These are phyloP conservation scores for Metarhizium anisopliae DNA, from an alignment of 2,329 filamentous ascomycete genomes.

Conservation along the genomic window DNA sequence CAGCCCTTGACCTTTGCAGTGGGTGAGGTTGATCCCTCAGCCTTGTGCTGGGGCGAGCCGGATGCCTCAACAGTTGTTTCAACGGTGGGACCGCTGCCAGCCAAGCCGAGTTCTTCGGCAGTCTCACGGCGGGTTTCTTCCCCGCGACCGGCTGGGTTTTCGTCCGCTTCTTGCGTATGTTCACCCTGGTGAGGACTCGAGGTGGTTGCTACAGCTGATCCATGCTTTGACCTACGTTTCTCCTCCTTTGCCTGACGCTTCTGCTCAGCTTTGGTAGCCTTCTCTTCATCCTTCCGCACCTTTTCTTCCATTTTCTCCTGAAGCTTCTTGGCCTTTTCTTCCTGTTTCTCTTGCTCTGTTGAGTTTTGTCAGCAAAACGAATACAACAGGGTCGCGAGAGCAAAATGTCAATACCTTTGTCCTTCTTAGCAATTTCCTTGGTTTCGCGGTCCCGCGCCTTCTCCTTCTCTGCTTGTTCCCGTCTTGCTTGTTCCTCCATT, in stretches of 20 bases:
- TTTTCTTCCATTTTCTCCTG: slow-evolving; percentile 10
- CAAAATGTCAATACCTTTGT: slow-evolving; percentile 45
- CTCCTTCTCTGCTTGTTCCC: slow-evolving; percentile 40
- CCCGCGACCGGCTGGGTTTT: slow-evolving; percentile 3
- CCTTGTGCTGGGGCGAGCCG: slow-evolving; percentile 7
- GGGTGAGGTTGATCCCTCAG: slow-evolving; percentile 18
- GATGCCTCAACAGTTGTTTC: slow-evolving; percentile 5
- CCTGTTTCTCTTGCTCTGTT: slow-evolving; percentile 38
- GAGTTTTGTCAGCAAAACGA: slow-evolving; percentile 7
- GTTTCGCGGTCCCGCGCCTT: slow-evolving; percentile 44
- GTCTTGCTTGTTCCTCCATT: slow-evolving; percentile 47
- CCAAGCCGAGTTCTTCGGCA: not conserved
- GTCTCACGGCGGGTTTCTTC: slow-evolving; percentile 5
- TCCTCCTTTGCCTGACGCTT: slow-evolving; percentile 32
- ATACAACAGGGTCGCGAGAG: not conserved
- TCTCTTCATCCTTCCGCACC: slow-evolving; percentile 22
- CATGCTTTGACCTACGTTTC: slow-evolving; percentile 35
- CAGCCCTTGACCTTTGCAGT: slow-evolving; percentile 40
- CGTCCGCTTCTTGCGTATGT: slow-evolving; percentile 6
- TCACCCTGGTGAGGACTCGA: not conserved
- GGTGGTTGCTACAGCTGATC: slow-evolving; percentile 7
- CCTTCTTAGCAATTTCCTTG: slow-evolving; percentile 42
- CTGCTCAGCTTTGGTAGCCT: slow-evolving; percentile 42
- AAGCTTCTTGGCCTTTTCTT: slow-evolving; percentile 19
- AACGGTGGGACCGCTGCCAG: not conserved